Evolutionary conservation across 768 basidiomycete species (phyloP), one percentile per base, ranked within the genome.

Genomic region (Russula sp.): DNA sequence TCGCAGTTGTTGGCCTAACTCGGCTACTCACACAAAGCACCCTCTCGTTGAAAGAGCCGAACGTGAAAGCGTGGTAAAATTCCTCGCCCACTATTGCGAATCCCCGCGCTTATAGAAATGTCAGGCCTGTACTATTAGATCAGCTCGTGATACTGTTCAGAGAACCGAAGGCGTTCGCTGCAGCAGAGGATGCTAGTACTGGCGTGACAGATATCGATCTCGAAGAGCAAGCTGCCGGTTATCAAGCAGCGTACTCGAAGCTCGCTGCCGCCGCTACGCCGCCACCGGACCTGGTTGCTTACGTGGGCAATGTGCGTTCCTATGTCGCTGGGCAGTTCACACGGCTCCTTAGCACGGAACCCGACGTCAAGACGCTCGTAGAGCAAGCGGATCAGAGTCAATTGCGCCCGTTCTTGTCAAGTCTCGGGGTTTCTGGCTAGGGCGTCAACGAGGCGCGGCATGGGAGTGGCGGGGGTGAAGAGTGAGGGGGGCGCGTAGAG

Each of bases 191-290:
- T 52, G 72, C 79, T 8, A 76, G 83, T 50, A 77, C 78, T 0
- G 84, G 83, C 0, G 71, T 91, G 40, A 90, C 89, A 1, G 84
- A 83, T 57, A 84, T 97, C 51, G 96, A 98, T 71, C 86, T 85
- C 64, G 96, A 98, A 71, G 95, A 98, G 71, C 89, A 91, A 71
- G 81, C 82, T 2, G 88, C 88, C 6, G 91, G 94, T 1, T 98
- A 98, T 75, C 97, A 98, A 71, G 91, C 93, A 0, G 90, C 93
- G 4, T 98, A 95, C 76, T 94, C 94, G 56, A 84, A 89, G 40
- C 81, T 98, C 18, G 95, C 94, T 0, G 91, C 96, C 1, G 87
- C 88, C 1, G 89, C 91, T 67, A 75, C 74, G 1, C 73, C 73
- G 0, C 77, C 79, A 47, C 73, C 71, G 0, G 91, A 93, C 71